phyloP scores from a whole-genome alignment of 345 rosid genomes.

The Acer saccharum region DNA sequence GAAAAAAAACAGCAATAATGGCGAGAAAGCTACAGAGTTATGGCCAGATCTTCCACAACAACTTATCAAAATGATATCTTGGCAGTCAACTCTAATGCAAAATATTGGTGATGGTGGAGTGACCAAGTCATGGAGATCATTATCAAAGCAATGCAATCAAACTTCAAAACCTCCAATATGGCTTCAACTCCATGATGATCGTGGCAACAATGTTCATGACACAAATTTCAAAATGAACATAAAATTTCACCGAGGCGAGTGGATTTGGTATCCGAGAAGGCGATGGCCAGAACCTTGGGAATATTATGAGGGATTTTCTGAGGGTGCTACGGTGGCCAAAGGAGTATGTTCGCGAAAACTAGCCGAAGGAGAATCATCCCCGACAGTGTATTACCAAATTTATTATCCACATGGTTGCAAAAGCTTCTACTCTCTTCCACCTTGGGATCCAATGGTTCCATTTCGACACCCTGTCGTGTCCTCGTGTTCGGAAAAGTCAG shows the following conservation, averaged over 20 bases:
- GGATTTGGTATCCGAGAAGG: slow-evolving; percentile 1
- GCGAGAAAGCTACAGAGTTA: neutral
- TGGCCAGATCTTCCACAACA: slow-evolving; percentile 35
- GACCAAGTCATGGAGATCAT: slow-evolving; percentile 28
- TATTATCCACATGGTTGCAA: neutral
- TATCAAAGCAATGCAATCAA: slow-evolving; percentile 10
- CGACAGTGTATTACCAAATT: neutral
- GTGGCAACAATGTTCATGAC: neutral
- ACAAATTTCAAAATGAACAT: neutral
- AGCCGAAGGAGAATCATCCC: too few species aligned
- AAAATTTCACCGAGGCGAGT: neutral
- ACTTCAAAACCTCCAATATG: neutral
- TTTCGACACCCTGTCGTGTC: slow-evolving; percentile 16
- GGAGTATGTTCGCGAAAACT: neutral
- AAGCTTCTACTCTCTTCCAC: neutral
- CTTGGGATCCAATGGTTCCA: slow-evolving; percentile 25
- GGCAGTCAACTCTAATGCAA: slow-evolving; percentile 13
- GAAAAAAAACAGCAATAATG: neutral
- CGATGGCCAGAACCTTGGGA: neutral
- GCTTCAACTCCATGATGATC: slow-evolving; percentile 22
- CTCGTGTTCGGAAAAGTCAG: neutral
- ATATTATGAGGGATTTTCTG: slow-evolving; percentile 18
- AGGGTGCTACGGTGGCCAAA: slow-evolving; percentile 4
- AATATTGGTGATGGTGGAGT: slow-evolving; percentile 11
- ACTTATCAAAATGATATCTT: slow-evolving; percentile 20